A percentile compares a stretch with the other conserved stretches of the same genome.
These are phyloP conservation scores for Aspergillus thermomutatus DNA, from an alignment of 2,329 filamentous ascomycete species.

Conservation along the genomic window DNA sequence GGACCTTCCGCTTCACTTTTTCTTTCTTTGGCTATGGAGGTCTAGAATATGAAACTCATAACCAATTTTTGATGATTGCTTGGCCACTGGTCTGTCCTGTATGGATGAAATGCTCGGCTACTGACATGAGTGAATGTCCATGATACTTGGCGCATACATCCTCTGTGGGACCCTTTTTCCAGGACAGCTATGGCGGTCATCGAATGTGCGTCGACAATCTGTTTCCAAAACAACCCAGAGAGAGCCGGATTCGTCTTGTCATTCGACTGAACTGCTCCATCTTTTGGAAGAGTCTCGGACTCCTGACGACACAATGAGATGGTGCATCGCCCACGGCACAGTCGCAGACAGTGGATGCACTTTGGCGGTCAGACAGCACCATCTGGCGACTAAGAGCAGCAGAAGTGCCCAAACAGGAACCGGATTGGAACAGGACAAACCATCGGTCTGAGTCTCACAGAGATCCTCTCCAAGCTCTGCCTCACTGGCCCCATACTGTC, in stretches of 20 bases:
- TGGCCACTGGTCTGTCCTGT: slow-evolving; percentile 15
- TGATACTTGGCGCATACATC: too few relatives aligned
- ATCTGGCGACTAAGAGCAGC: slow-evolving; percentile 23
- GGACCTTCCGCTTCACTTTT: slow-evolving; percentile 20
- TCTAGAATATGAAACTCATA: slow-evolving; percentile 2
- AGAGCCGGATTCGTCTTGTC: not conserved
- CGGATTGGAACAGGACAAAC: slow-evolving; percentile 3
- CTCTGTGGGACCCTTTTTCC: not conserved
- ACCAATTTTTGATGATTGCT: slow-evolving; percentile 8
- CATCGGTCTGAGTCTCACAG: slow-evolving; percentile 2
- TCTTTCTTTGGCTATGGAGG: not conserved
- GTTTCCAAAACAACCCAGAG: not conserved
- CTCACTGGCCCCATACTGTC: not conserved
- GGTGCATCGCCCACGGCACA: slow-evolving; percentile 10
- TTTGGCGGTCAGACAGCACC: slow-evolving; percentile 22
- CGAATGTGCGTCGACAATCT: not conserved
- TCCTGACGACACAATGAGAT: not conserved
- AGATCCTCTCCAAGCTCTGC: not conserved
- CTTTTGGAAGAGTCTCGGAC: not conserved
- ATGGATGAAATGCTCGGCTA: not conserved
- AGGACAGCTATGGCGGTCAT: not conserved
- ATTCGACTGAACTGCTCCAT: not conserved
- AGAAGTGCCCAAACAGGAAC: slow-evolving; percentile 27
- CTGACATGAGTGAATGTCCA: not conserved
- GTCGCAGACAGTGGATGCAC: slow-evolving; percentile 11